phyloP scores from a whole-genome alignment of 352 stramenopile species.

The Globisporangium nodosum region DNA sequence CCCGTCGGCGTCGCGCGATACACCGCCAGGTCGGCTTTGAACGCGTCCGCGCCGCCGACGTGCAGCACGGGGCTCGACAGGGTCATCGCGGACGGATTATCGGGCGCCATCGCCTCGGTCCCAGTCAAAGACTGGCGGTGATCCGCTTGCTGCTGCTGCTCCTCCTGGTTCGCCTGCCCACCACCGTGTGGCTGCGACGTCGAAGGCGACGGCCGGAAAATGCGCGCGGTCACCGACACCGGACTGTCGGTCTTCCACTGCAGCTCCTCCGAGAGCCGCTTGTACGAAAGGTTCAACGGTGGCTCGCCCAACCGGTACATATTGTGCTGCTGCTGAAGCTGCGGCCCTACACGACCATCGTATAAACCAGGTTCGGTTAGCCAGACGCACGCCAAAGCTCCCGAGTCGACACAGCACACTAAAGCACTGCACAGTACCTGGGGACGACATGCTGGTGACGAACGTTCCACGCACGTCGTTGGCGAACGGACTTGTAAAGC shows the following conservation, averaged over 20 bases:
- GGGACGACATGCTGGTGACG: background rate
- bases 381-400: background rate
- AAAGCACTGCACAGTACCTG: conserved; percentile 5
- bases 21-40: conserved; percentile 26
- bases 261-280: conserved; percentile 49
- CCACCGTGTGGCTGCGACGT: conserved; percentile 1
- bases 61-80: conserved; percentile 6
- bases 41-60: conserved; percentile 28
- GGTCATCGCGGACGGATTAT: conserved; percentile 10
- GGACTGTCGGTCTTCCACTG: conserved; percentile 65
- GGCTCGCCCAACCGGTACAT: conserved; percentile 29
- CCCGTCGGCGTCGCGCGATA: conserved; percentile 39
- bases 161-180: conserved; percentile 22
- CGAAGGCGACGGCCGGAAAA: conserved; percentile 34
- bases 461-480: conserved; percentile 14
- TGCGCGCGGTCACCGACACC: conserved; percentile 53
- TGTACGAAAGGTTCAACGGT: conserved; percentile 42
- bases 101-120: conserved; percentile 19
- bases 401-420: no score
- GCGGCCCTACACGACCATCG: conserved; percentile 8
- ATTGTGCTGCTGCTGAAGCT: conserved; percentile 18
- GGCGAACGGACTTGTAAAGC: conserved; percentile 7
- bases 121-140: conserved; percentile 9
- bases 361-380: background rate
- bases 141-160: conserved; percentile 3